Percentiles rank a stretch among this genome's conserved stretches.
These are phyloP conservation scores for Eragrostis curvula DNA, from an alignment of 176 grass and related monocot species.

Conservation along the genomic window DNA sequence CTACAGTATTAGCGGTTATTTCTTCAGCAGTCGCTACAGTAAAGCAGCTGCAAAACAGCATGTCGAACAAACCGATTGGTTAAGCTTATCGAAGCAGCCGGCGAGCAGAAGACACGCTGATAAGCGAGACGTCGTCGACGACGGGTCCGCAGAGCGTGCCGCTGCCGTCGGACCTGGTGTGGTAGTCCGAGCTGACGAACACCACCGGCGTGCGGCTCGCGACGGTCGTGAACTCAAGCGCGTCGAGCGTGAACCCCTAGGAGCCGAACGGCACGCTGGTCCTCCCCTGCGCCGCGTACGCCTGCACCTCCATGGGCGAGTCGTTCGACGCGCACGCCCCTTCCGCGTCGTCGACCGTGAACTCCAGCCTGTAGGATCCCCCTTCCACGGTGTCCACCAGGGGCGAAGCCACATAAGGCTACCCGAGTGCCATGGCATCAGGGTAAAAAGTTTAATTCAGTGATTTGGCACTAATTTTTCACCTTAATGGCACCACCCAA, in stretches of 20 bases:
- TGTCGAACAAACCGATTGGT: no score
- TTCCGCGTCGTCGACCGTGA: conserved; percentile 67
- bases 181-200: conserved; percentile 82
- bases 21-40: no score
- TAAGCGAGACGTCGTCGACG: conserved; percentile 67
- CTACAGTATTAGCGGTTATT: no score
- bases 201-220: conserved; percentile 55
- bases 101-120: conserved; percentile 35
- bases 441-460: no score
- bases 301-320: conserved; percentile 67
- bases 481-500: no score
- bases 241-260: conserved; percentile 62
- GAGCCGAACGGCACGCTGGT: conserved; percentile 63
- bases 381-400: conserved; percentile 61
- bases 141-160: conserved; percentile 82
- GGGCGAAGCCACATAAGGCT: no score
- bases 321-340: conserved; percentile 57
- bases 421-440: no score
- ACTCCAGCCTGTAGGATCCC: conserved; percentile 63
- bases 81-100: not conserved
- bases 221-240: conserved; percentile 67
- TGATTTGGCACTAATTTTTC: no score
- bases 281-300: conserved; percentile 54
- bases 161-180: conserved; percentile 66
- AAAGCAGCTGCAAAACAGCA: no score